phyloP scores from a whole-genome alignment of 2,329 filamentous ascomycete genomes.

The Sphaerostilbella broomeana region DNA sequence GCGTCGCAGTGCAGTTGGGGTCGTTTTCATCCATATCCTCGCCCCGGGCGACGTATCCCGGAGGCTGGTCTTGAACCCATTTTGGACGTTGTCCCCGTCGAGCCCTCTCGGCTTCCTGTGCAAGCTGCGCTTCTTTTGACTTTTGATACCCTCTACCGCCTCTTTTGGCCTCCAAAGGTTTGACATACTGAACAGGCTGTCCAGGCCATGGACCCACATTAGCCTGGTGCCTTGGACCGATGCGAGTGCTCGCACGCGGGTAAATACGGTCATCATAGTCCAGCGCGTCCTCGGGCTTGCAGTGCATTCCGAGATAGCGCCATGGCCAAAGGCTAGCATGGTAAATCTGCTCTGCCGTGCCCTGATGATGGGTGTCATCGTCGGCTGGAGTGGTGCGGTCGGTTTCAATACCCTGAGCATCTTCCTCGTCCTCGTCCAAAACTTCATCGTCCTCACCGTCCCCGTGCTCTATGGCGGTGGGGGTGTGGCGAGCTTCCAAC shows the following conservation, averaged over 20 bases:
- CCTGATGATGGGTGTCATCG: slow-evolving; percentile 47
- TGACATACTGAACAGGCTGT: slow-evolving; percentile 81
- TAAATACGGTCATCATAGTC: slow-evolving; percentile 98
- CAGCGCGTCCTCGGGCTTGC: slow-evolving; percentile 86
- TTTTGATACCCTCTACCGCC: slow-evolving; percentile 73
- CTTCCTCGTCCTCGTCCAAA: slow-evolving; percentile 67
- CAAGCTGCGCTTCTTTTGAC: slow-evolving; percentile 72
- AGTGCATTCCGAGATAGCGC: slow-evolving; percentile 91
- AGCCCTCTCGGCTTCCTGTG: slow-evolving; percentile 73
- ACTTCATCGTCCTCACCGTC: slow-evolving; percentile 59
- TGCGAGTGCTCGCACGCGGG: slow-evolving; percentile 83
- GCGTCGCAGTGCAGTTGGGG: slow-evolving; percentile 64
- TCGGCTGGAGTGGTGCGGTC: slow-evolving; percentile 58
- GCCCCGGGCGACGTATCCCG: slow-evolving; percentile 77
- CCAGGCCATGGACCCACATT: slow-evolving; percentile 80
- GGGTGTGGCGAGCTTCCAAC: slow-evolving; percentile 82
- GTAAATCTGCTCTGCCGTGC: slow-evolving; percentile 80
- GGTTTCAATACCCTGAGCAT: slow-evolving; percentile 48
- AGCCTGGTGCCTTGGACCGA: slow-evolving; percentile 88
- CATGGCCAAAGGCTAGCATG: slow-evolving; percentile 95
- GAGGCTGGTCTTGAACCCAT: slow-evolving; percentile 88
- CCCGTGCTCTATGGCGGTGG: slow-evolving; percentile 62
- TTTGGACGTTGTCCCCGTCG: slow-evolving; percentile 77
- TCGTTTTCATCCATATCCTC: slow-evolving; percentile 69
- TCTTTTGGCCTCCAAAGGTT: slow-evolving; percentile 79